These are phyloP conservation scores for Vitis labrusca DNA, from an alignment of 164 flowering plant species.

Conservation along the genomic window DNA sequence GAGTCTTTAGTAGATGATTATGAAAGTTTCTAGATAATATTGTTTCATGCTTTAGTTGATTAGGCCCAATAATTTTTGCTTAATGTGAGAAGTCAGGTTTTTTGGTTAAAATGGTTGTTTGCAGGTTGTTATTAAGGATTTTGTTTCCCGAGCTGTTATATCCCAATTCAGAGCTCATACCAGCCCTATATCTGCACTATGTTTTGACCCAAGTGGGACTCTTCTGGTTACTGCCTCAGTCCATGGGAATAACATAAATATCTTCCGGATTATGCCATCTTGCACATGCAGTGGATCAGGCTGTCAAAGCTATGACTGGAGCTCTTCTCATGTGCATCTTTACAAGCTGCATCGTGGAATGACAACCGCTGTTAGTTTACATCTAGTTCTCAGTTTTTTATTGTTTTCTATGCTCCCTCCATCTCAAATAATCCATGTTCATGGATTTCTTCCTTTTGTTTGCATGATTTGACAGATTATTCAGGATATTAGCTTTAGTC, in stretches of 20 bases:
- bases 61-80: neutral
- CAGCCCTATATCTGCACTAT: conserved; percentile 84
- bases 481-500: conserved; percentile 93
- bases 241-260: conserved; percentile 84
- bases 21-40: neutral
- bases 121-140: conserved; percentile 86
- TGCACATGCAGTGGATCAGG: conserved; percentile 44
- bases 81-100: neutral
- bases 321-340: conserved; percentile 82
- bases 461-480: conserved; percentile 59
- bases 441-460: neutral
- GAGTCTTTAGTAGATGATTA: neutral
- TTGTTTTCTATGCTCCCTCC: neutral
- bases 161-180: conserved; percentile 90
- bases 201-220: conserved; percentile 94
- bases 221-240: conserved; percentile 90
- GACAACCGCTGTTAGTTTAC: conserved; percentile 69
- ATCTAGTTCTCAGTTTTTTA: conserved; percentile 13
- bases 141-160: conserved; percentile 60
- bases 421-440: neutral
- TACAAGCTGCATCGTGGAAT: conserved; percentile 95
- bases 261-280: conserved; percentile 80
- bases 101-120: conserved; percentile 1
- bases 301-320: conserved; percentile 55
- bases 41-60: neutral